These are phyloP conservation scores for Tolypocladium ophioglossoides DNA, from an alignment of 2,329 filamentous ascomycete species.

Conservation along the genomic window DNA sequence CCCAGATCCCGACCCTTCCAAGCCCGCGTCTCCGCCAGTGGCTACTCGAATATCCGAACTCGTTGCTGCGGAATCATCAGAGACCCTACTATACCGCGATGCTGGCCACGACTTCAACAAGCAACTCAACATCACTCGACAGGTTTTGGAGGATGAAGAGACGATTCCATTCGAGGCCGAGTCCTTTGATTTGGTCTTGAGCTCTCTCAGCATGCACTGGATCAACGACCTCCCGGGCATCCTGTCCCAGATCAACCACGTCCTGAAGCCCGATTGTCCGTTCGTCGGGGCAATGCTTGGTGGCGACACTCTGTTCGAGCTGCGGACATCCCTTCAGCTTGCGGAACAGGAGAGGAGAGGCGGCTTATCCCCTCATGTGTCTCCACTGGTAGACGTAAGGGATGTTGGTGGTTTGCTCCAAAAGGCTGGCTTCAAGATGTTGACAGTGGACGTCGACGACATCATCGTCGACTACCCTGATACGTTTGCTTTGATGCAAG, in stretches of 20 bases:
- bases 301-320: conserved; percentile 85
- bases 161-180: conserved; percentile 63
- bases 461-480: conserved; percentile 92
- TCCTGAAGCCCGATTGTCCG: conserved; percentile 81
- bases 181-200: conserved; percentile 83
- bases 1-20: conserved; percentile 48
- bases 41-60: conserved; percentile 62
- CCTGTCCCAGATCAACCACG: conserved; percentile 71
- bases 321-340: conserved; percentile 85
- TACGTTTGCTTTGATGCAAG: conserved; percentile 81
- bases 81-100: conserved; percentile 70
- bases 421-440: conserved; percentile 83
- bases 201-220: conserved; percentile 88
- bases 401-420: conserved; percentile 84
- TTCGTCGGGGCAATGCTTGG: conserved; percentile 96
- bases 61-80: conserved; percentile 73
- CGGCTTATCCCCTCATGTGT: conserved; percentile 86
- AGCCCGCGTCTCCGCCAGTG: conserved; percentile 53
- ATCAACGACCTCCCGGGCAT: conserved; percentile 89
- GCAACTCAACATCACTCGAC: conserved; percentile 59
- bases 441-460: conserved; percentile 95
- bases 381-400: conserved; percentile 80
- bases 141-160: conserved; percentile 66
- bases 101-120: conserved; percentile 63
- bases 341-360: conserved; percentile 84